These are phyloP conservation scores for Phragmites australis DNA, from an alignment of 176 grass and related monocot genomes.

Conservation along the genomic window DNA sequence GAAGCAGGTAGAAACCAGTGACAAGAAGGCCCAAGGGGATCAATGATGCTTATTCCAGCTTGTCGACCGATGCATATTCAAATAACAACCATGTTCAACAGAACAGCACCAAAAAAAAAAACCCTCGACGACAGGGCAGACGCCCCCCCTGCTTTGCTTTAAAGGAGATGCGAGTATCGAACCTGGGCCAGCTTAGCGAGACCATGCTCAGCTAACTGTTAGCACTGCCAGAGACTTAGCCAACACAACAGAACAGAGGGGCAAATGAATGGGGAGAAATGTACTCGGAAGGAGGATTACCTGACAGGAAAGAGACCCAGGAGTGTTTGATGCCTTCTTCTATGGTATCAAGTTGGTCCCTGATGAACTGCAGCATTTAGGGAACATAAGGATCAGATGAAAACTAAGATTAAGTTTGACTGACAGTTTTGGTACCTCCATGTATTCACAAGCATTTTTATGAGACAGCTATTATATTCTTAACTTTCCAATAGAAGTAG, in stretches of 20 bases:
- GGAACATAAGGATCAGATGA: constrained; percentile 33
- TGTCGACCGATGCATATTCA: too few relatives aligned
- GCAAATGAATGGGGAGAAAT: background rate
- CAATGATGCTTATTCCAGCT: background rate
- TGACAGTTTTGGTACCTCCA: background rate
- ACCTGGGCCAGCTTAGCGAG: too few relatives aligned
- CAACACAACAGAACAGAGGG: background rate
- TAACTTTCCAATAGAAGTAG: too few relatives aligned
- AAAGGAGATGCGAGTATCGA: too few relatives aligned
- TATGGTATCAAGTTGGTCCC: constrained; percentile 78
- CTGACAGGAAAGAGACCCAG: constrained; percentile 65
- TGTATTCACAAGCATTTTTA: background rate
- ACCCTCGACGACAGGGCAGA: too few relatives aligned
- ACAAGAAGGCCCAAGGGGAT: background rate
- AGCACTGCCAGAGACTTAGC: too few relatives aligned
- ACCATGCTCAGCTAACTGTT: too few relatives aligned
- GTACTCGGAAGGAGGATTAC: constrained; percentile 43
- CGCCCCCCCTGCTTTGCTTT: too few relatives aligned
- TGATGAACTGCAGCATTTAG: constrained; percentile 65
- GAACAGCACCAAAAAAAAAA: too few relatives aligned
- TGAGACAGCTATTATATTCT: background rate
- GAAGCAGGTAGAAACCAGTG: background rate
- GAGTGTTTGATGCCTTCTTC: constrained; percentile 80
- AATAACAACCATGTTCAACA: too few relatives aligned
- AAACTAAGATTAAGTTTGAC: too few relatives aligned